These are phyloP conservation scores for Toxoplasma gondii DNA, from an alignment of 169 alveolate species.

Conservation along the genomic window DNA sequence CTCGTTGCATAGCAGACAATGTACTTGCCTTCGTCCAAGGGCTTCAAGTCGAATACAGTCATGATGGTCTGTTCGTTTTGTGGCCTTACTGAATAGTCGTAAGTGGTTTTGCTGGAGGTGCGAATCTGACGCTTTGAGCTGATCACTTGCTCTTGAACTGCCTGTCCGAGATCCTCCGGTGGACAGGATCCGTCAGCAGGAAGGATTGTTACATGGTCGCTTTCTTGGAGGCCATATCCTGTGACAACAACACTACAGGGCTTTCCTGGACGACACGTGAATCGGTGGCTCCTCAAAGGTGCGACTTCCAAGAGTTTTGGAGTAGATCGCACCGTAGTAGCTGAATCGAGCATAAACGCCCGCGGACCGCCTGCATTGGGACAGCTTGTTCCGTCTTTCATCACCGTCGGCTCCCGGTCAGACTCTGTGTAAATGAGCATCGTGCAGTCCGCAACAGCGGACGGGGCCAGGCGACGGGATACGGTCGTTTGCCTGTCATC, in stretches of 20 bases:
- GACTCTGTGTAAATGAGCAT: slow-evolving; percentile 38
- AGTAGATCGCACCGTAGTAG: neutral
- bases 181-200: slow-evolving; percentile 42
- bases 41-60: slow-evolving; percentile 58
- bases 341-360: slow-evolving; percentile 49
- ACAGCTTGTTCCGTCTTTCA: slow-evolving; percentile 43
- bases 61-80: slow-evolving; percentile 33
- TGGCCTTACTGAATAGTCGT: slow-evolving; percentile 44
- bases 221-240: slow-evolving; percentile 50
- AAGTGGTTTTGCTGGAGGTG: slow-evolving; percentile 44
- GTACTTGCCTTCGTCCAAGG: slow-evolving; percentile 26
- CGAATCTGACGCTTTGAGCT: slow-evolving; percentile 46
- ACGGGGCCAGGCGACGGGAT: slow-evolving; percentile 3
- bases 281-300: slow-evolving; percentile 38
- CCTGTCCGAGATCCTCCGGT: slow-evolving; percentile 33
- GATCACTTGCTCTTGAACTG: neutral
- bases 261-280: slow-evolving; percentile 27
- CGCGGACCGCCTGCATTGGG: slow-evolving; percentile 53
- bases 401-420: slow-evolving; percentile 45
- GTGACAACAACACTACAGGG: slow-evolving; percentile 59
- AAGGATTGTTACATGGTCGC: slow-evolving; percentile 24
- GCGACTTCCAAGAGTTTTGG: slow-evolving; percentile 53
- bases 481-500: neutral
- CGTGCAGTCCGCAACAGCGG: slow-evolving; percentile 17
- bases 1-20: slow-evolving; percentile 55